Conservation (phyloP, 257 asterid species). For the Nicotiana tomentosiformis region DNA sequence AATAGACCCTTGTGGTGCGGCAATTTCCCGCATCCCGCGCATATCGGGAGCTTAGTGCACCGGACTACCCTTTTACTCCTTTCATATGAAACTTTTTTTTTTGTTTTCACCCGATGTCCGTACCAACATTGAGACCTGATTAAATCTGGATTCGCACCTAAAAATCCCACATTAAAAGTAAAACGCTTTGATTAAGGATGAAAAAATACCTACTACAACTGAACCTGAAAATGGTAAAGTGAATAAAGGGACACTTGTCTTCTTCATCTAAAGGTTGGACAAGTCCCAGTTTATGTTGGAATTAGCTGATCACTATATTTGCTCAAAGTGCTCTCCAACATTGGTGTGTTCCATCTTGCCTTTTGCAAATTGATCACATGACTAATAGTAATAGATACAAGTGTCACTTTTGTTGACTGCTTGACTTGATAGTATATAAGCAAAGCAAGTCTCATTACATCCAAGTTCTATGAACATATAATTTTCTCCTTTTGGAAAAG, state of each 20-base stretch:
- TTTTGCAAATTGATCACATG: not conserved
- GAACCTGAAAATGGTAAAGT: not conserved
- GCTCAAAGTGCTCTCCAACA: not conserved
- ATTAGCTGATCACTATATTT: not conserved
- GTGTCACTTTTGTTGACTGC: not conserved
- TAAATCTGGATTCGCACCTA: rapidly evolving
- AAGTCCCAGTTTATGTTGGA: not conserved
- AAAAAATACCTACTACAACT: too few species aligned
- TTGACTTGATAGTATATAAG: not conserved
- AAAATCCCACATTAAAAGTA: too few species aligned
- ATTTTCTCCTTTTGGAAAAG: not conserved
- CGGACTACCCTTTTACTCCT: too few species aligned
- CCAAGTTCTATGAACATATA: not conserved
- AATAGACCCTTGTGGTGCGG: too few species aligned
- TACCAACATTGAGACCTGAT: too few species aligned
- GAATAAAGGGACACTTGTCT: not conserved
- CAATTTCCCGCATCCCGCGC: too few species aligned
- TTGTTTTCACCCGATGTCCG: too few species aligned
- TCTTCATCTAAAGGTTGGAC: not conserved
- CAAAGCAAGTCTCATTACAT: not conserved
- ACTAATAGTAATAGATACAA: too few species aligned
- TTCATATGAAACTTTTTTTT: too few species aligned
- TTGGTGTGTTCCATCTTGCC: not conserved
- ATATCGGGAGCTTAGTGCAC: too few species aligned
- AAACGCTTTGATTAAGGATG: too few species aligned